phyloP scores from a whole-genome alignment of 2,329 filamentous ascomycete genomes.

The Didymella glomerata region DNA sequence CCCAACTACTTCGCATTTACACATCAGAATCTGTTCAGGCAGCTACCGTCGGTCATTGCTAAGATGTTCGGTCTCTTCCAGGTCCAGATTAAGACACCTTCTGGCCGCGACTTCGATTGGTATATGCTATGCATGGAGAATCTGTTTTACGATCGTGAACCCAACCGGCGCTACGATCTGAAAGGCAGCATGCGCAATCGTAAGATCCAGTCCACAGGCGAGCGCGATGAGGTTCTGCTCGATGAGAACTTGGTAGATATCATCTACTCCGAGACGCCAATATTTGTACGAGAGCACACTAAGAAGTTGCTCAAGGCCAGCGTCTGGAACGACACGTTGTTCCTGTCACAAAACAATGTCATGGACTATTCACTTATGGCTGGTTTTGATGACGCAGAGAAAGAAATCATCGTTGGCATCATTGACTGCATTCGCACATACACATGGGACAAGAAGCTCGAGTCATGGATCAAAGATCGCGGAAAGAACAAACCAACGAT shows the following conservation, averaged over 20 bases:
- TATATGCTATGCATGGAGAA: conserved; percentile 97
- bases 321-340: conserved; percentile 97
- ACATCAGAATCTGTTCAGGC: conserved; percentile 94
- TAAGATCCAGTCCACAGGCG: conserved; percentile 93
- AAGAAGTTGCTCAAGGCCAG: conserved; percentile 91
- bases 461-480: conserved; percentile 98
- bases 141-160: conserved; percentile 91
- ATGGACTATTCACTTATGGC: conserved; percentile 99
- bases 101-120: conserved; percentile 91
- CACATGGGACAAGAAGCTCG: conserved; percentile 99
- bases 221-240: conserved; percentile 93
- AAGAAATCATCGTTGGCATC: conserved; percentile 95
- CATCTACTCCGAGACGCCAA: conserved; percentile 88
- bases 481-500: conserved; percentile 90
- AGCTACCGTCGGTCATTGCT: conserved; percentile 90
- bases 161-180: conserved; percentile 83
- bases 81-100: conserved; percentile 96
- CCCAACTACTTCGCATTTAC: conserved; percentile 98
- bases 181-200: conserved; percentile 99
- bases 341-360: conserved; percentile 91
- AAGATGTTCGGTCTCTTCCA: conserved; percentile 99
- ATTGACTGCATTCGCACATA: conserved; percentile 98
- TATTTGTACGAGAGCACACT: conserved; percentile 94
- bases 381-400: conserved; percentile 87
- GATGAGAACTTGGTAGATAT: conserved; percentile 99